A percentile compares a stretch with the other conserved stretches of the same genome.
Evolutionary conservation across 2,329 filamentous ascomycete genomes (phyloP).

Genomic region (Trichothecium sympodiale): DNA sequence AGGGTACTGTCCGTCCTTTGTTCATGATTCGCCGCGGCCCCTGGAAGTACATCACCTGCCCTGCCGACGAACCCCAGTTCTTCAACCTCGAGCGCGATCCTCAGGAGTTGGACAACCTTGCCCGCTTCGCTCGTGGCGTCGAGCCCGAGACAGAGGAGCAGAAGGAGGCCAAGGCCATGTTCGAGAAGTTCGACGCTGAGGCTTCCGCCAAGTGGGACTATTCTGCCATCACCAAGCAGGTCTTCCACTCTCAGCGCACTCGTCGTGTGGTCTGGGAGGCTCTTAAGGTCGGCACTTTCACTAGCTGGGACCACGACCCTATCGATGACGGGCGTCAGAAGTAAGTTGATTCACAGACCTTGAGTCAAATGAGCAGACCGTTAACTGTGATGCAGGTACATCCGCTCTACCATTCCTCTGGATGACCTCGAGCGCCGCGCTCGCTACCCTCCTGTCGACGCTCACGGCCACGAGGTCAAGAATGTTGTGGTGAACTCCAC

Average conservation of each 20-base stretch:
- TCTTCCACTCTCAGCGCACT: constrained; percentile 67
- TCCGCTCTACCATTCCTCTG: constrained; percentile 70
- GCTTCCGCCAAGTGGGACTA: constrained; percentile 72
- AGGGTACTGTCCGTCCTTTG: constrained; percentile 77
- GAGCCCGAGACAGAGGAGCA: constrained; percentile 29
- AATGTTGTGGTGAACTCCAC: constrained; percentile 24
- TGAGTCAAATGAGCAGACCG: not conserved
- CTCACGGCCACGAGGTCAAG: constrained; percentile 36
- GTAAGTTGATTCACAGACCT: constrained; percentile 25
- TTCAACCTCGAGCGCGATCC: constrained; percentile 72
- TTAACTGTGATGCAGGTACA: constrained; percentile 49
- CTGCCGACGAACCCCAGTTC: constrained; percentile 73
- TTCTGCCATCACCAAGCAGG: constrained; percentile 60
- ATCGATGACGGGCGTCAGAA: constrained; percentile 56
- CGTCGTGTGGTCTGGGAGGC: constrained; percentile 71
- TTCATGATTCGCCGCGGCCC: constrained; percentile 87
- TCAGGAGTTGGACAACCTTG: constrained; percentile 64
- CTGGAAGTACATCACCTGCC: constrained; percentile 87
- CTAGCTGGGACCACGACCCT: constrained; percentile 80
- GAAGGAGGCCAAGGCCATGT: constrained; percentile 33
- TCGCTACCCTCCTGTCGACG: constrained; percentile 57
- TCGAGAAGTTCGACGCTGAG: constrained; percentile 63
- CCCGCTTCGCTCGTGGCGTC: constrained; percentile 27
- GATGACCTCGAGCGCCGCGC: constrained; percentile 71
- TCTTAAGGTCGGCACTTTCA: constrained; percentile 63